Base-by-base conservation (phyloP, 345 rosid genomes). In the Bretschneidera sinensis region DNA sequence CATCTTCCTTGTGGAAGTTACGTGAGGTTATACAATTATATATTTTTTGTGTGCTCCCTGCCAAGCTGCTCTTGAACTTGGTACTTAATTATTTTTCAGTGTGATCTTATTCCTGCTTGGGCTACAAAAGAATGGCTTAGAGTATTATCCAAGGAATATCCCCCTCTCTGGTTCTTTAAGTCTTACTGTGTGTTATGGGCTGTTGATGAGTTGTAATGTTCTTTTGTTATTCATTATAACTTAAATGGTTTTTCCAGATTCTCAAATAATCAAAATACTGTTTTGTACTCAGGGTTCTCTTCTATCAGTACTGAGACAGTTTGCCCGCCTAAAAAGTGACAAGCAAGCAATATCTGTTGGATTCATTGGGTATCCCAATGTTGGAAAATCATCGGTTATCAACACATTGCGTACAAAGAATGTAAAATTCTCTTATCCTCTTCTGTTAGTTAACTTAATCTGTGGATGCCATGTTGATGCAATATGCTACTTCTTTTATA, bases 41-140 rank as follows among this genome's bases (percentile, higher is more conserved):
- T 58, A 21, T 49, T 31, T 43, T 54, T 6, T 45, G 22, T 55
- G n/a, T 35, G 56, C 50, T 15, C 48, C 25, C 28, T 22, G 35
- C 11, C 24, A 49, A 35, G 18, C 17, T 19, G 39, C 63, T 57
- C 34, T 39, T 71, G 17, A 33, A 39, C 28, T 28, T 56, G 57
- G 20, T 2, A 48, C 0, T 15, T 70, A 16, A n/a, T 17, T 28
- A 43, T 28, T 43, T 66, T 60, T 11, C 78, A 92, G 97, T 94
- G 97, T 58, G 99, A 94, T 82, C 95, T 94, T 59, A 73, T 90
- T 33, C 99, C 97, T 49, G 92, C 97, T 45, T 94, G 97, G 99
- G 87, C 92, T 54, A 94, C 99, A 21, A 90, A 88, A 76, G 87
- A 83, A 35, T 94, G 97, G 97, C 90, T 94, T 58, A 79, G 96